Evolutionary conservation across 139 green algal species (phyloP).

Genomic region (Coelastrella sp.): DNA sequence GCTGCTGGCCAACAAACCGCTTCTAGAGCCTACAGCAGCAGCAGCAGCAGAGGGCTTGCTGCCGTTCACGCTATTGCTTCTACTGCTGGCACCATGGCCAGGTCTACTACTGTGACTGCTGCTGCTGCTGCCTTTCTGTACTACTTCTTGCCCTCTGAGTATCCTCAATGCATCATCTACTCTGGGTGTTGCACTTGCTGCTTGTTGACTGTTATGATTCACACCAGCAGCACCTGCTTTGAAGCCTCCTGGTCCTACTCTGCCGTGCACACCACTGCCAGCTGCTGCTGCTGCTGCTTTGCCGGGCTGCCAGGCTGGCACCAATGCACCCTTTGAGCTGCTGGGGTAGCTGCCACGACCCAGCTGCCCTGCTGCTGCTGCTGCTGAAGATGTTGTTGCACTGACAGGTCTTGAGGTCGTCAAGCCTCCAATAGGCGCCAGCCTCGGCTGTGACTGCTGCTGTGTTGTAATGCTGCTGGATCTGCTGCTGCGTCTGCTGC

Average conservation of each 20-base stretch:
- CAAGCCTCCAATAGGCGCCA: slow-evolving; percentile 2
- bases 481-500: slow-evolving; percentile 12
- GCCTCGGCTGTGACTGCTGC: not conserved
- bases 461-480: not conserved
- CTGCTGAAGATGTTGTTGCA: not conserved
- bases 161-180: slow-evolving; percentile 19
- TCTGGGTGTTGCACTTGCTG: not conserved
- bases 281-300: not conserved
- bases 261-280: not conserved
- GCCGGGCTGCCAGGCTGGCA: not conserved
- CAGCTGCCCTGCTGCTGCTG: not conserved
- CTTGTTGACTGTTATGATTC: not conserved
- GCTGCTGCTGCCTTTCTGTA: not conserved
- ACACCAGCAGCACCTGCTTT: no score
- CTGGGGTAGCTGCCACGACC: no score
- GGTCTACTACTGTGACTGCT: not conserved
- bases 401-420: not conserved
- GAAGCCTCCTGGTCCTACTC: no score
- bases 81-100: not conserved
- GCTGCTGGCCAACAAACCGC: not conserved
- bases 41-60: not conserved
- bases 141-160: not conserved
- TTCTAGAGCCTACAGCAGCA: not conserved
- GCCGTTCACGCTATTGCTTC: not conserved
- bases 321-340: no score